phyloP scores from a whole-genome alignment of 768 basidiomycete species.

The Tylopilus vinaceipallidus region DNA sequence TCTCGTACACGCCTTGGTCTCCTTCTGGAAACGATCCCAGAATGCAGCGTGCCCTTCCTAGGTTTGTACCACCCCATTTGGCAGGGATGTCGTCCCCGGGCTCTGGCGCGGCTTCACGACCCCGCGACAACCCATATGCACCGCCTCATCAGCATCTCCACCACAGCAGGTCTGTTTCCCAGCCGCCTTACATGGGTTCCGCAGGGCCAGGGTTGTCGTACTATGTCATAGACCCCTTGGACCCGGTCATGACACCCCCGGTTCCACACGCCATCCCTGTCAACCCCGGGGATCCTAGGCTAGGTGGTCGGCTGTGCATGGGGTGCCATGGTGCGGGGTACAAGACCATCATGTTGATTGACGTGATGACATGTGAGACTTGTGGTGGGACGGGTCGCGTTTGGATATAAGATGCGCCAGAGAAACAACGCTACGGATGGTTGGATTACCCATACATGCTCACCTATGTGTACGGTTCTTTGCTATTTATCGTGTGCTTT shows the following conservation, averaged over 20 bases:
- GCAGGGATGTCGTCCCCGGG: not conserved
- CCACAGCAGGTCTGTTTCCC: slow-evolving; percentile 21
- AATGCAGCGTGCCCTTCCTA: slow-evolving; percentile 32
- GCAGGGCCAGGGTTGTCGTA: slow-evolving; percentile 13
- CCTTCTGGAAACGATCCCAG: slow-evolving; percentile 19
- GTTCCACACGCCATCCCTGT: slow-evolving; percentile 47
- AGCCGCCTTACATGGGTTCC: slow-evolving; percentile 3
- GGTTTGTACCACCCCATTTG: slow-evolving; percentile 22
- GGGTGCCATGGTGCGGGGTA: slow-evolving; percentile 64
- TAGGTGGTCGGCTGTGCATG: slow-evolving; percentile 68
- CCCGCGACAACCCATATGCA: not conserved
- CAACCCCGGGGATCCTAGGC: slow-evolving; percentile 61
- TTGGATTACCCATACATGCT: slow-evolving; percentile 1
- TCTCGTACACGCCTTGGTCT: slow-evolving; percentile 50
- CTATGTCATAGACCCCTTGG: slow-evolving; percentile 26
- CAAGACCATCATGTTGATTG: slow-evolving; percentile 52
- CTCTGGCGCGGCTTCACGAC: not conserved
- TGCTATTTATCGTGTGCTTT: not conserved
- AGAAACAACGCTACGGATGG: not conserved
- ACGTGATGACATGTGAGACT: slow-evolving; percentile 47
- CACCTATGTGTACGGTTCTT: too few relatives aligned
- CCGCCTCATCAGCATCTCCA: slow-evolving; percentile 9
- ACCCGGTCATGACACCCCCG: slow-evolving; percentile 19
- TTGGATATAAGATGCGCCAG: slow-evolving; percentile 27
- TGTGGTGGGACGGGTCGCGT: slow-evolving; percentile 68